Conservation (phyloP, 163 green algal species). For the Chloromonas sp. region DNA sequence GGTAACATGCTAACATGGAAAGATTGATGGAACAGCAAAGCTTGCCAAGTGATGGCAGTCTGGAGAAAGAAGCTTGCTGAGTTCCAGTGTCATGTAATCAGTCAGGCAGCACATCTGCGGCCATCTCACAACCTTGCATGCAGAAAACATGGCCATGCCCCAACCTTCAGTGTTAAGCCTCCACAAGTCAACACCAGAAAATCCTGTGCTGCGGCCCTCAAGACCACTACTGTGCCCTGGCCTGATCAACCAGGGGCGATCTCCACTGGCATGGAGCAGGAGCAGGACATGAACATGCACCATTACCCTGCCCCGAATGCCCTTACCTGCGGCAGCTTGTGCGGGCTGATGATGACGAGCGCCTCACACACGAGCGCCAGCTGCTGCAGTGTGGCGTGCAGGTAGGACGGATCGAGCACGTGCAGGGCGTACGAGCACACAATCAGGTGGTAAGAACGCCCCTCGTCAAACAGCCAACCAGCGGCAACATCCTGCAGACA, state of each 20-base stretch:
- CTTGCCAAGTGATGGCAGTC: too few relatives aligned
- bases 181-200: background rate
- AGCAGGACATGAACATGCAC: background rate
- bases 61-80: too few relatives aligned
- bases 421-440: slow-evolving; percentile 13
- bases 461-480: slow-evolving; percentile 8
- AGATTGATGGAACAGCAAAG: too few relatives aligned
- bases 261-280: background rate
- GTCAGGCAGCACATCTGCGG: too few relatives aligned
- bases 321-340: slow-evolving; percentile 10
- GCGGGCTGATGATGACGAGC: slow-evolving; percentile 16
- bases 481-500: slow-evolving; percentile 10
- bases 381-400: slow-evolving; percentile 11
- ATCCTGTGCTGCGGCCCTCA: background rate
- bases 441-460: slow-evolving; percentile 13
- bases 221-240: background rate
- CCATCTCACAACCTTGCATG: background rate
- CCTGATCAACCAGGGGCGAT: too few relatives aligned
- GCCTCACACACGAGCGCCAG: slow-evolving; percentile 9
- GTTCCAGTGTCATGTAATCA: too few relatives aligned
- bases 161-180: background rate
- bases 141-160: background rate
- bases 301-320: background rate
- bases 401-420: slow-evolving; percentile 6
- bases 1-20: too few relatives aligned